Evolutionary conservation across 2,329 filamentous ascomycete genomes (phyloP).

Genomic region (Aspergillus flavus): DNA sequence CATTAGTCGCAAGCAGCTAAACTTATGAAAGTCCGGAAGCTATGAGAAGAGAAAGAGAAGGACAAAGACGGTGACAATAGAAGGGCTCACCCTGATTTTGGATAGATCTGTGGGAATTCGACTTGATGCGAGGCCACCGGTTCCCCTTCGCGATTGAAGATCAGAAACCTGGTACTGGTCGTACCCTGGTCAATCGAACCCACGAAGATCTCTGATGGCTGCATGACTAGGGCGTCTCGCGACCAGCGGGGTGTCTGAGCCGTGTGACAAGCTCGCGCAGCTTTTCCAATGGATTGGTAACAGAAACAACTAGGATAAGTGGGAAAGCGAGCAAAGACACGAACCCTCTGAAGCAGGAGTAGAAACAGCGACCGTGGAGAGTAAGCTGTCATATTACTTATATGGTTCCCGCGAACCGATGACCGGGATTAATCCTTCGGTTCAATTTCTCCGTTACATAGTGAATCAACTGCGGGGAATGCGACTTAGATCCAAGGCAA

Average conservation of each 20-base stretch:
- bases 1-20: not conserved
- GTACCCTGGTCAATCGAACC: slow-evolving; percentile 91
- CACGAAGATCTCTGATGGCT: slow-evolving; percentile 58
- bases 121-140: slow-evolving; percentile 82
- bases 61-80: slow-evolving; percentile 30
- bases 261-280: not conserved
- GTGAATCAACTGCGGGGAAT: slow-evolving; percentile 2
- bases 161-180: slow-evolving; percentile 83
- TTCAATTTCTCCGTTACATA: not conserved
- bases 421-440: slow-evolving; percentile 1
- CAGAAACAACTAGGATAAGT: not conserved
- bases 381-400: slow-evolving; percentile 5
- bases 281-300: not conserved
- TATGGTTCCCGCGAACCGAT: not conserved
- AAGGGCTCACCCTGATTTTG: slow-evolving; percentile 70
- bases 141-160: slow-evolving; percentile 78
- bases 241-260: not conserved
- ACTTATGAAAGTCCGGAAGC: not conserved
- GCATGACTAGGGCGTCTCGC: slow-evolving; percentile 21
- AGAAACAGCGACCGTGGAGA: not conserved
- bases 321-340: not conserved
- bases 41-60: not conserved
- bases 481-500: not conserved
- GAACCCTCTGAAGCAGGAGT: not conserved
- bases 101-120: slow-evolving; percentile 82